Base-by-base conservation (phyloP, 805 yeast species). In the Candida ortonii region DNA sequence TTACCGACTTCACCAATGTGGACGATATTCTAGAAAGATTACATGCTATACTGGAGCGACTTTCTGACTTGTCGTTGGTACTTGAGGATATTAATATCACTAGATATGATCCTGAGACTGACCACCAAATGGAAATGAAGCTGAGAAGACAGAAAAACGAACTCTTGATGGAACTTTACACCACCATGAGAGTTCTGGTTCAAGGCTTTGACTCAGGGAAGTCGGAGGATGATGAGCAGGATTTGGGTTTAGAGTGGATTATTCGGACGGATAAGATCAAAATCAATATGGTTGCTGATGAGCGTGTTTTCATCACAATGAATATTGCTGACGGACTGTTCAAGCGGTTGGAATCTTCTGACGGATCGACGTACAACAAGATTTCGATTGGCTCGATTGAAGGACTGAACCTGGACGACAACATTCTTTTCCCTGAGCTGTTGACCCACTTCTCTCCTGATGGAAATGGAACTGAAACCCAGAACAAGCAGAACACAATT, bases 1-100 rank as follows among this genome's bases (percentile, higher is more conserved):
- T 86, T 3, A 73, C 84, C 19, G 89, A 86, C 52, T 72, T 83
- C 53, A 75, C 75, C 22, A 82, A 86, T 44, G 55, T 80, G 25
- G 40, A 60, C 0, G 67, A 15, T 4, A 20, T 46, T 14, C 36
- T 52, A 16, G 22, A 23, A 2, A 25, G 39, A 13, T 28, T 48
- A 2, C 34, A 25, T 9, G 30, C 34, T 11, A 28, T 40, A 5
- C 13, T 30, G 7, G 32, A 31, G 7, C 38, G 32, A n/a, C 22
- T 49, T n/a, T 18, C 29, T 7, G 24, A 24, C 5, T 14, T 53
- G 13, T 13, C 14, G 11, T 5, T 34, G 2, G 36, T 40, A 4
- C 30, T 46, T 20, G 37, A 45, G 18, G 43, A 44, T 49, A 68
- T 73, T 43, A 59, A 62, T 13, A 72, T 72, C 45, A 67, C 78